Conservation (phyloP, 2,329 filamentous ascomycete genomes). For the Aureobasidium melanogenum region DNA sequence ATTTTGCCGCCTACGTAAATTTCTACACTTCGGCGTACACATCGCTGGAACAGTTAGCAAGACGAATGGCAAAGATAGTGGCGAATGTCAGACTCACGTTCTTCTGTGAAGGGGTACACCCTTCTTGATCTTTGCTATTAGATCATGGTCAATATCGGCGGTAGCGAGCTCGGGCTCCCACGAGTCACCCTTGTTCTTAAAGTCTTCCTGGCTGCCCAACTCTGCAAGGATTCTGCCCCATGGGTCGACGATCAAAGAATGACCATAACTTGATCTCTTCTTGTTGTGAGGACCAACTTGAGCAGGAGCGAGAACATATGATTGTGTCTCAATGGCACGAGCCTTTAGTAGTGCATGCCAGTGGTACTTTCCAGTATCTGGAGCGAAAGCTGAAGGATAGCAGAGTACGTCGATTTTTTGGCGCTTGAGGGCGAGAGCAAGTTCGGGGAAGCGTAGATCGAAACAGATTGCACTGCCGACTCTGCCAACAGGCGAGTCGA, state of each 20-base stretch:
- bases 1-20: background rate
- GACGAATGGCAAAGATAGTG: background rate
- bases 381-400: conserved; percentile 85
- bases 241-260: conserved; percentile 75
- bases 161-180: conserved; percentile 33
- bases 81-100: conserved; percentile 21
- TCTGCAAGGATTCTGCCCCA: conserved; percentile 71
- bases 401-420: conserved; percentile 67
- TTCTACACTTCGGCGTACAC: conserved; percentile 17
- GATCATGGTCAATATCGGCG: conserved; percentile 30
- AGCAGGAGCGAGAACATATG: conserved; percentile 78
- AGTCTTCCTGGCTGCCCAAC: conserved; percentile 45
- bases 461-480: conserved; percentile 87
- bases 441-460: conserved; percentile 58
- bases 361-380: conserved; percentile 75
- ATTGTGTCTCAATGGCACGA: conserved; percentile 80
- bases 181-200: conserved; percentile 25
- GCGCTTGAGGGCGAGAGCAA: conserved; percentile 56
- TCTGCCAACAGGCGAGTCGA: conserved; percentile 63
- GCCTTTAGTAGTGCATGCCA: conserved; percentile 74
- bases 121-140: conserved; percentile 29
- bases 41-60: conserved; percentile 13
- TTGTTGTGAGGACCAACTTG: conserved; percentile 68
- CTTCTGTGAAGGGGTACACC: conserved; percentile 28
- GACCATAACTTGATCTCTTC: conserved; percentile 73